Evolutionary conservation across 2,329 filamentous ascomycete genomes (phyloP), one percentile per base, ranked within the genome.

Genomic region (Penicillium sp.): DNA sequence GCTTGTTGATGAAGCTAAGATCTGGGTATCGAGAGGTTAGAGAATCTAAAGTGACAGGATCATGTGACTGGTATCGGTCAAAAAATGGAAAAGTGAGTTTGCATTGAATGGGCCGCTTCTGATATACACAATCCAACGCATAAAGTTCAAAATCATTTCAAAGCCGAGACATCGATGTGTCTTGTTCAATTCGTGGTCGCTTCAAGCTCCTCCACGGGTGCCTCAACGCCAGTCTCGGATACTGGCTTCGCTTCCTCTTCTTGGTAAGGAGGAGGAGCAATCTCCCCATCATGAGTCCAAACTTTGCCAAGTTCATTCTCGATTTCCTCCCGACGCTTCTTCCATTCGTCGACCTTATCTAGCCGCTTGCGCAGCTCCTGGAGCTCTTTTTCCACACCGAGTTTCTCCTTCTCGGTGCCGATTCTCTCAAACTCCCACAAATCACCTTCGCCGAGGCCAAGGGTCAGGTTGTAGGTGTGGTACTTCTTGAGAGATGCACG

Each of bases 371-470:
- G 87, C 47, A 99, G 83, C 68, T 97, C 92, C 54, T 90, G 86
- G 17, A 98, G 82, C 77, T 99, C 95, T 75, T 91, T 92, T 80
- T 97, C 93, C 8, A 97, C 93, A 24, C 91, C 91, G 76, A 93
- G 88, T 81, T 97, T 97, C 82, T 99, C 95, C 62, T 90, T 87
- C 73, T 93, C 92, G 0, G 93, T 97, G 61, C 95, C 95, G 68
- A 99, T 98, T 60, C 92, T 88, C 76, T 97, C 91, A 76, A 97
- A 91, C 68, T 94, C 90, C 92, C 95, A 98, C 72, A 91, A 90
- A 58, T 91, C 89, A n/a, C 90, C 92, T 55, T 88, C 85, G 35
- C 93, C 94, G 62, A 91, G 81, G 30, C 93, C 93, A 4, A 99
- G 86, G 3, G 89, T 89, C 10, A 99, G 87, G 70, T 96, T 96